Percentiles rank a stretch among this genome's conserved stretches.
Conservation (phyloP, 257 asterid species). For the Solanum chmielewskii region DNA sequence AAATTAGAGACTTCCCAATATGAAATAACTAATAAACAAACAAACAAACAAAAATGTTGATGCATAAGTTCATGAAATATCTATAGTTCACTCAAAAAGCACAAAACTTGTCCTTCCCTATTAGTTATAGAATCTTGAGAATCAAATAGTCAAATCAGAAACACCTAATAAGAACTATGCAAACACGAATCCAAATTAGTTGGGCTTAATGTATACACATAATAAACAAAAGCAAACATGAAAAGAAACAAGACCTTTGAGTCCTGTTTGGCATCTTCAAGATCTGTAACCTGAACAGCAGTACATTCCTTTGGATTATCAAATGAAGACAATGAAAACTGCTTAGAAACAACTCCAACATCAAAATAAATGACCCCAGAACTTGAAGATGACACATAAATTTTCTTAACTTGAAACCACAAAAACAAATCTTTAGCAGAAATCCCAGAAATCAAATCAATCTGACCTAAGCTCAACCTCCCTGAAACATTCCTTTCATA, state of each 20-base stretch:
- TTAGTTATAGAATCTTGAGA: neutral
- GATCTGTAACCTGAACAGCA: slow-evolving; percentile 50
- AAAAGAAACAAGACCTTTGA: slow-evolving; percentile 28
- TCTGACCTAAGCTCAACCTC: slow-evolving; percentile 44
- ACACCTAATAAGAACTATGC: neutral
- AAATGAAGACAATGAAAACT: slow-evolving; percentile 73
- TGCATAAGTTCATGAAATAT: neutral
- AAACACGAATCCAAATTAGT: neutral
- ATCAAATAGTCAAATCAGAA: neutral
- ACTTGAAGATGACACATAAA: slow-evolving; percentile 80
- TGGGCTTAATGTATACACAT: neutral
- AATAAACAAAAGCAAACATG: neutral
- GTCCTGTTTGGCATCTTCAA: slow-evolving; percentile 11
- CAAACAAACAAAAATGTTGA: neutral
- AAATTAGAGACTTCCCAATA: neutral
- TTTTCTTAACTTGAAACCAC: slow-evolving; percentile 86
- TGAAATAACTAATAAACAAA: neutral
- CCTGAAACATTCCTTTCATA: slow-evolving; percentile 67
- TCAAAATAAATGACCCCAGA: slow-evolving; percentile 91
- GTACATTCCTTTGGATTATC: slow-evolving; percentile 84
- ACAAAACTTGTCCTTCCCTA: neutral
- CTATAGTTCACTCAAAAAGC: neutral
- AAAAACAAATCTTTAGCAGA: slow-evolving; percentile 91
- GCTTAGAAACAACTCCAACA: slow-evolving; percentile 93
- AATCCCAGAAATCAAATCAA: slow-evolving; percentile 63